Percentiles rank a stretch among this genome's conserved stretches.
phyloP scores from a whole-genome alignment of 306 rosid genomes.

The Vigna reflexopilosa region DNA sequence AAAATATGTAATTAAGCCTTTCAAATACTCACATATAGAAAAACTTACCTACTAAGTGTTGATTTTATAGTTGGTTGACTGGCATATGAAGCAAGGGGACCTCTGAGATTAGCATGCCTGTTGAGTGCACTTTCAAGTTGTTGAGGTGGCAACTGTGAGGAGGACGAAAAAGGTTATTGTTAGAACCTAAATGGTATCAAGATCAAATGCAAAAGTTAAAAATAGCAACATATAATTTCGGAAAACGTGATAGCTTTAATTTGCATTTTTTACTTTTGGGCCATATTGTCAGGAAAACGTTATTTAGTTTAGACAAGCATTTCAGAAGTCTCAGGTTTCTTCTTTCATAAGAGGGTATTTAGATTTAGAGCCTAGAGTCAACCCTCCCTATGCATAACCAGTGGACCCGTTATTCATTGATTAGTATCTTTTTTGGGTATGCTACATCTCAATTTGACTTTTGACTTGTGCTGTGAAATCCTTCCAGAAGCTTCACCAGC shows the following conservation, averaged over 20 bases:
- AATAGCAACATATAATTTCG: not conserved
- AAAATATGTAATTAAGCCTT: not conserved
- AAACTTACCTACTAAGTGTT: constrained; percentile 75
- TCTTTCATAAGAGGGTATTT: not conserved
- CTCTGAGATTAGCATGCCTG: constrained; percentile 77
- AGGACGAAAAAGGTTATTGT: not conserved
- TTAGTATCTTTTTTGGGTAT: not conserved
- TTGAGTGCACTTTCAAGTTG: constrained; percentile 90
- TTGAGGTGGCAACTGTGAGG: constrained; percentile 83
- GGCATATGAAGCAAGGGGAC: constrained; percentile 82
- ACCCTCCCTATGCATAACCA: not conserved
- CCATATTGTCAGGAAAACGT: not conserved
- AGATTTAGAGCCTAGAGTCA: not conserved
- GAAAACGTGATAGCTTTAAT: not conserved
- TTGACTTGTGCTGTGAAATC: not conserved
- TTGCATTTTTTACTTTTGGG: not conserved
- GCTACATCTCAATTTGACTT: not conserved
- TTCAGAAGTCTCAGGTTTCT: not conserved
- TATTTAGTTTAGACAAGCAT: not conserved
- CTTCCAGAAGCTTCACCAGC: not conserved
- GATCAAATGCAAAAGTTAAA: not conserved
- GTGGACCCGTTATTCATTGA: not conserved
- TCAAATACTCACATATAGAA: constrained; percentile 29
- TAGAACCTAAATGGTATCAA: not conserved
- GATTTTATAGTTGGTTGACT: constrained; percentile 76